These are phyloP conservation scores for Yarrowia sp. DNA, from an alignment of 805 yeast genomes.

Conservation along the genomic window DNA sequence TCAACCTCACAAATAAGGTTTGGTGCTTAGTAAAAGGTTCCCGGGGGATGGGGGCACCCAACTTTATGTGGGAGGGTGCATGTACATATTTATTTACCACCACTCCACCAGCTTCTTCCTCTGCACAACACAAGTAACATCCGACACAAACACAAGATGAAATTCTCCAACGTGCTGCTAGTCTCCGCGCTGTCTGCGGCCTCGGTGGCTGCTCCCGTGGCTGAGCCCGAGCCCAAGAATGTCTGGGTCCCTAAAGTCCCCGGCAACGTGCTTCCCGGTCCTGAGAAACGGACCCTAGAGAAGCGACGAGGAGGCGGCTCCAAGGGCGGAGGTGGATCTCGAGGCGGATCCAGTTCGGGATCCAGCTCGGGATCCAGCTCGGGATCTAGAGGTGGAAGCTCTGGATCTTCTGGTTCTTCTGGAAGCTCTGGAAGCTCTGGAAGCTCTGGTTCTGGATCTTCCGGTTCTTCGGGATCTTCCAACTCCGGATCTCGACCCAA, in stretches of 20 bases:
- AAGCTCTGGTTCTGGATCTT: slow-evolving; percentile 18
- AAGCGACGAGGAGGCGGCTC: slow-evolving; percentile 36
- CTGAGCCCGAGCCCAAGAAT: slow-evolving; percentile 31
- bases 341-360: too few species aligned
- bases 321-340: slow-evolving; percentile 16
- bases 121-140: too few species aligned
- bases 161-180: slow-evolving; percentile 18
- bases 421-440: slow-evolving; percentile 21
- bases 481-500: slow-evolving; percentile 27
- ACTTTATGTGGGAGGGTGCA: background rate
- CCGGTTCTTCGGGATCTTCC: slow-evolving; percentile 11
- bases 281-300: slow-evolving; percentile 14
- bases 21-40: background rate
- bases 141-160: slow-evolving; percentile 7
- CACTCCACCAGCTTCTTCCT: too few species aligned
- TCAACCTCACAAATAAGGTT: too few species aligned
- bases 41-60: slow-evolving; percentile 17
- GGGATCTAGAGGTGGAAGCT: slow-evolving; percentile 7
- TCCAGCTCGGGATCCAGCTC: too few species aligned
- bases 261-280: slow-evolving; percentile 8
- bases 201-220: slow-evolving; percentile 16
- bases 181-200: slow-evolving; percentile 26
- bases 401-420: slow-evolving; percentile 20
- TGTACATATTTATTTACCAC: too few species aligned
- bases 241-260: slow-evolving; percentile 24